Base-by-base conservation (phyloP, 2,329 filamentous ascomycete genomes). In the Colletotrichum scovillei region DNA sequence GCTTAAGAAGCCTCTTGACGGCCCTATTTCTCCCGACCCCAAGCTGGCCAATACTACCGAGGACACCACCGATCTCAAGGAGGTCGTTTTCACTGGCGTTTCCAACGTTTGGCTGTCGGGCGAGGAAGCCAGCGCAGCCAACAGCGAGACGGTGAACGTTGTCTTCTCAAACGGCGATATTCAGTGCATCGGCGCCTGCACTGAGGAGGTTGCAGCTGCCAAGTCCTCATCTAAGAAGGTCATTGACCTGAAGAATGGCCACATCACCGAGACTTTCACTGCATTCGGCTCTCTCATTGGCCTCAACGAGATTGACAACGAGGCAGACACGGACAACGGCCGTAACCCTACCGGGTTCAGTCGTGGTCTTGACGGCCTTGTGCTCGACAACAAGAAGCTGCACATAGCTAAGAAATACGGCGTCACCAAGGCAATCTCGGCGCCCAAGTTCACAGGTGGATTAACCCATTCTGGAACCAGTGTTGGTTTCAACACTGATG, bases 301-400 rank as follows among this genome's bases (percentile, higher is more conserved):
- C 0, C 85, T 94, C 7, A 88, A 88, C 74, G 91, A 90, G 66
- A 93, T 94, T 66, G 87, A 89, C 70, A 85, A 85, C 5, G 92
- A 93, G 74, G 78, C 82, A 8, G 82, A 83, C 58, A 89, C 87
- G 0, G 88, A 89, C 74, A 89, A 90, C 72, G 89, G 89, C 2
- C 78, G 79, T 2, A 84, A 82, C 69, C 80, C 81, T 0, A 79
- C 84, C 0, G 78, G 83, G 5, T 92, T 92, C 76, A 90, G 88
- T 58, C 86, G 90, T 12, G 91, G 88, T 8, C 81, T 90, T 5
- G 89, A 91, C 75, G 89, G 89, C 0, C 85, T 91, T 5, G 82
- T 83, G 2, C 82, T 91, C 0, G 88, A 88, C 68, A 87, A 84
- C 30, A 89, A 90, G 80, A 90, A 91, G 78, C 84, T 91, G 2